Evolutionary conservation across 2,329 filamentous ascomycete genomes (phyloP), one percentile per base, ranked within the genome.

Genomic region (Nigrospora oryzae): DNA sequence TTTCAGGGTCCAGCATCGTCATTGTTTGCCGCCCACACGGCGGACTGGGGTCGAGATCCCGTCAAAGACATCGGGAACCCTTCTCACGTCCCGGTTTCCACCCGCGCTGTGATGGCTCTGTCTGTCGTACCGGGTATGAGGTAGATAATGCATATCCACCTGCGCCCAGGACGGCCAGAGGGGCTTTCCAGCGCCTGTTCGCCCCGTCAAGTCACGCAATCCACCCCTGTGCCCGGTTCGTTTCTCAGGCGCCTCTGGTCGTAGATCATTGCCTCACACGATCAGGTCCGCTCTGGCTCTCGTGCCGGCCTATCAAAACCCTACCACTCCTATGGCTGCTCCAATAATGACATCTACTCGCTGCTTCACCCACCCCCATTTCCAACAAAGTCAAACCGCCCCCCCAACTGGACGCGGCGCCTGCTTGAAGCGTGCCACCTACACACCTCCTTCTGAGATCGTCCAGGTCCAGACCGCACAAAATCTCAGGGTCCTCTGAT

Each of bases 401-500:
- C 23, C n/a, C 23, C 23, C 23, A 28, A 28, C 23, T 28, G 23
- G 23, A 28, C 23, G 23, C 23, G 8, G 23, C 23, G 23, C 8
- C 23, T 28, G 23, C 5, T 28, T 40, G 15, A 34, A 34, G 39
- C 39, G 30, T 8, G 39, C 14, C 39, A 32, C 39, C 39, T 16
- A 30, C 39, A 19, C 39, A 40, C 30, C 31, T 32, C 38, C 38
- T 31, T 16, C 38, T 40, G 31, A 40, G 39, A 40, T 40, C 39
- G 39, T 23, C 39, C 31, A 33, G 39, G 39, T 32, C 39, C 31
- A 40, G 39, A 40, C 39, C 39, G 17, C 39, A 40, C 19, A 12
- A 32, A 40, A 40, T 40, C 30, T 40, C 39, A 40, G 39, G 39
- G 39, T 40, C 39, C 34, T 40, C 39, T 40, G 30, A 40, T 40